Conservation (phyloP, 805 yeast species). For the Wickerhamiella azyma region DNA sequence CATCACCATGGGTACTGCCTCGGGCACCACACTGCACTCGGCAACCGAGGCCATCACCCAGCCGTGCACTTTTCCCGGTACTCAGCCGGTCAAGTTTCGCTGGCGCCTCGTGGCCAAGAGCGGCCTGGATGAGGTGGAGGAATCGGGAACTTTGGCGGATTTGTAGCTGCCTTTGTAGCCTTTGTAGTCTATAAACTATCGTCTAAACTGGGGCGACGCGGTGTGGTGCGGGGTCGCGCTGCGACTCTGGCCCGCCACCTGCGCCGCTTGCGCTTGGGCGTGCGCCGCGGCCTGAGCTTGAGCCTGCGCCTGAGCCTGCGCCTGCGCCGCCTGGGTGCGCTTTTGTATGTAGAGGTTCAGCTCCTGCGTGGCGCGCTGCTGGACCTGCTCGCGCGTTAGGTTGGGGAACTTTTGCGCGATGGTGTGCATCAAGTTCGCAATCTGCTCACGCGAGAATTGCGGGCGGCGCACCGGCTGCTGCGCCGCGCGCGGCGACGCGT, state of each 20-base stretch:
- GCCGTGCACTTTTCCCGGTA: slow-evolving; percentile 28
- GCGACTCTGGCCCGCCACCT: slow-evolving; percentile 10
- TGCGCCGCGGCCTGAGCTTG: slow-evolving; percentile 17
- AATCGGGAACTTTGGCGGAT: not conserved
- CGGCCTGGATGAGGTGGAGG: slow-evolving; percentile 29
- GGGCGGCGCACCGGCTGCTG: slow-evolving; percentile 9
- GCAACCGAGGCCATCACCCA: slow-evolving; percentile 43
- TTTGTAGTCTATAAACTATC: not conserved
- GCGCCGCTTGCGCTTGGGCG: slow-evolving; percentile 10
- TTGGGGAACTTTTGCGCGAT: slow-evolving; percentile 16
- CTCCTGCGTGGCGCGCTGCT: slow-evolving; percentile 16
- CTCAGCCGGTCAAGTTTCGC: slow-evolving; percentile 45
- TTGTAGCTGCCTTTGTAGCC: not conserved
- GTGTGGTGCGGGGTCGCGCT: not conserved
- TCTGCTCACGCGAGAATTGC: slow-evolving; percentile 14
- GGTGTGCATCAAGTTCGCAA: slow-evolving; percentile 15
- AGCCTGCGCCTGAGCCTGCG: slow-evolving; percentile 13
- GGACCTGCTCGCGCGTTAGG: slow-evolving; percentile 17
- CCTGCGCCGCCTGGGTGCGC: slow-evolving; percentile 11
- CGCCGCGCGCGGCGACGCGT: slow-evolving; percentile 4
- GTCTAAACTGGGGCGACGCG: not conserved
- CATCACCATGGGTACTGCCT: slow-evolving; percentile 48
- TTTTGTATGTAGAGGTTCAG: slow-evolving; percentile 17
- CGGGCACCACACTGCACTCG: slow-evolving; percentile 39
- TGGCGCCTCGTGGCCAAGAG: slow-evolving; percentile 53